Percentiles rank a stretch among this genome's conserved stretches.
phyloP scores from a whole-genome alignment of 2,329 filamentous ascomycete genomes.

The Pseudodiploospora longispora region DNA sequence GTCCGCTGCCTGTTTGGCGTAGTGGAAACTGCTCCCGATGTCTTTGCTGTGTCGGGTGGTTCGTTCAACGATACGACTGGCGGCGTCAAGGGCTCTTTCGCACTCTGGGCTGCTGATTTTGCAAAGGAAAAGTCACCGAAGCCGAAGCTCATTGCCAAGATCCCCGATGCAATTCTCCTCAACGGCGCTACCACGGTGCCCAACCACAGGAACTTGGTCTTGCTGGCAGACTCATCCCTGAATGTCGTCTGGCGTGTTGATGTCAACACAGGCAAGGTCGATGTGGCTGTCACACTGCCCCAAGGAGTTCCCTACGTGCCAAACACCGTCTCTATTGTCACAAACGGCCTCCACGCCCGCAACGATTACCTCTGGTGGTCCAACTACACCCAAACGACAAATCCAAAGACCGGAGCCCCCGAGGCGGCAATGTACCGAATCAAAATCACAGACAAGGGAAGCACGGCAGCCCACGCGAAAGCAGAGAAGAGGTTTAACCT shows the following conservation, averaged over 20 bases:
- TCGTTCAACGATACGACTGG: slow-evolving; percentile 2
- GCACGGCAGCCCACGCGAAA: neutral
- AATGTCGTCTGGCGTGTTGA: slow-evolving; percentile 4
- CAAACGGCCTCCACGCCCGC: slow-evolving; percentile 5
- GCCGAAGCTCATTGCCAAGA: neutral
- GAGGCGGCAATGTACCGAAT: neutral
- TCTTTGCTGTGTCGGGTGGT: slow-evolving; percentile 1
- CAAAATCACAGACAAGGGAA: neutral
- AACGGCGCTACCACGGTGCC: slow-evolving; percentile 3
- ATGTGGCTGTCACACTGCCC: neutral
- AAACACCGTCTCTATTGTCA: neutral
- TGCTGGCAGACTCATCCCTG: slow-evolving; percentile 3
- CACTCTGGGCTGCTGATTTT: slow-evolving; percentile 4
- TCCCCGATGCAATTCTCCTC: slow-evolving; percentile 1
- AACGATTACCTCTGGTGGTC: slow-evolving; percentile 1
- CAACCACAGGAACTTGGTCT: neutral
- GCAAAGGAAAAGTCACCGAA: neutral
- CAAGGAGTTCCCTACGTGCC: neutral
- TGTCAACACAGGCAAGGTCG: neutral
- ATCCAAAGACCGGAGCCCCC: neutral
- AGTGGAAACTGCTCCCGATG: slow-evolving; percentile 1
- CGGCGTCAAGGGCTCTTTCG: neutral
- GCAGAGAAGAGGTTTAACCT: neutral
- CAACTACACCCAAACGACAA: neutral
- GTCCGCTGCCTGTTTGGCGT: slow-evolving; percentile 3